Evolutionary conservation across 306 rosid genomes (phyloP).

Genomic region (Comarum palustre): DNA sequence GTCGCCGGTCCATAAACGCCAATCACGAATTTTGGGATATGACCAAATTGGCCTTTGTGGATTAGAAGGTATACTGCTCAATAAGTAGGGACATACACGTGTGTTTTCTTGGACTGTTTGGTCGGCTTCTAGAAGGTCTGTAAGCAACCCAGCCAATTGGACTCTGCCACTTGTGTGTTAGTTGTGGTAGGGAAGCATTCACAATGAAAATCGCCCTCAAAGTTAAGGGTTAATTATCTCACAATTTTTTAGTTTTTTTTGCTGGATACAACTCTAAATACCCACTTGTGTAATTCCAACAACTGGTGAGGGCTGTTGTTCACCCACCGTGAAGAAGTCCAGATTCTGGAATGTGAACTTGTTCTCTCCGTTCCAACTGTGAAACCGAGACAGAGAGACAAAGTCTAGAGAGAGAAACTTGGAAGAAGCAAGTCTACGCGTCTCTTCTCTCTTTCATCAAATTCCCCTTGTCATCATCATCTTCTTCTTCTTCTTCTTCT

Average conservation of each 20-base stretch:
- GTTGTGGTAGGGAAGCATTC: neutral
- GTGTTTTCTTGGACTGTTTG: neutral
- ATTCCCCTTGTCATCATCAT: constrained; percentile 26
- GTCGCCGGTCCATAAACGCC: neutral
- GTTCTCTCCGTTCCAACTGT: too few relatives aligned
- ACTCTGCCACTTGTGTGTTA: neutral
- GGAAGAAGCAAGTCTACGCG: constrained; percentile 31
- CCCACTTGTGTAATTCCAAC: neutral
- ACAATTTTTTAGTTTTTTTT: too few relatives aligned
- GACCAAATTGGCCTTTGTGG: constrained; percentile 11
- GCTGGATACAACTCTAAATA: neutral
- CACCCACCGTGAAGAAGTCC: too few relatives aligned
- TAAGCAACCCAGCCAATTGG: neutral
- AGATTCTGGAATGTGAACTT: too few relatives aligned
- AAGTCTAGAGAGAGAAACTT: neutral
- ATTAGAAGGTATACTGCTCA: neutral
- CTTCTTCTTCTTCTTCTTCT: too few relatives aligned
- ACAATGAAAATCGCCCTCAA: neutral
- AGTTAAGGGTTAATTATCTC: too few relatives aligned
- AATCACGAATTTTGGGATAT: rapidly evolving
- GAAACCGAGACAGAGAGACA: too few relatives aligned
- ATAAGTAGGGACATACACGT: neutral
- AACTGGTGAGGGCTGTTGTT: neutral
- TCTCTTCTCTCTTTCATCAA: neutral
- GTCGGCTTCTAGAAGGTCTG: constrained; percentile 31